Conservation (phyloP, 1,284 basidiomycete species). For the Coniferiporia weirii region DNA sequence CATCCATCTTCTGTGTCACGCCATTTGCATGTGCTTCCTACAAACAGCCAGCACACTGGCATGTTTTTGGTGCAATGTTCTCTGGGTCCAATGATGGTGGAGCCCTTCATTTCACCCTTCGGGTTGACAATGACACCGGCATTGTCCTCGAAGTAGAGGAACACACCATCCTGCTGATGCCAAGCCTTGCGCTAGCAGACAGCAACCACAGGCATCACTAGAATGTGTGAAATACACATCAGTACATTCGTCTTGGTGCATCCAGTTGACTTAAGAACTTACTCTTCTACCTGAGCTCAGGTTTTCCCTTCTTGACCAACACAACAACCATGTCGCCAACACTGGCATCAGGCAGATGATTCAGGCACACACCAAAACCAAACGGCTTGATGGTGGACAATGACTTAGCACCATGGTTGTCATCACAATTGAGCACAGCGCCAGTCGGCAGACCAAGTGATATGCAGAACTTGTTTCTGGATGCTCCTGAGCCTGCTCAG, state of each 20-base stretch:
- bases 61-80: background rate
- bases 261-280: slow-evolving; percentile 33
- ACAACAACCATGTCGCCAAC: slow-evolving; percentile 99
- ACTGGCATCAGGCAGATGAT: slow-evolving; percentile 96
- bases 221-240: slow-evolving; percentile 10
- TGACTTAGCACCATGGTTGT: slow-evolving; percentile 99
- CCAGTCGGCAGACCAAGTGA: slow-evolving; percentile 97
- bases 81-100: slow-evolving; percentile 92
- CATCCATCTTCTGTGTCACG: background rate
- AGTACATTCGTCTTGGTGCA: background rate
- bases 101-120: slow-evolving; percentile 99
- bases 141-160: slow-evolving; percentile 99
- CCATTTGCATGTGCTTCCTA: background rate
- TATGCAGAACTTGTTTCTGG: slow-evolving; percentile 97
- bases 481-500: slow-evolving; percentile 27
- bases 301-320: slow-evolving; percentile 99
- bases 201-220: slow-evolving; percentile 96
- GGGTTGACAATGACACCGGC: slow-evolving; percentile 97
- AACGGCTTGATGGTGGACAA: slow-evolving; percentile 88
- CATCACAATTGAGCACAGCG: slow-evolving; percentile 98
- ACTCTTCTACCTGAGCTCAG: slow-evolving; percentile 99
- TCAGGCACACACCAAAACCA: slow-evolving; percentile 93
- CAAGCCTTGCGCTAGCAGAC: slow-evolving; percentile 98
- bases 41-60: background rate
- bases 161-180: slow-evolving; percentile 96